Conservation (phyloP, 352 stramenopile species). For the Salisapilia sapeloensis region DNA sequence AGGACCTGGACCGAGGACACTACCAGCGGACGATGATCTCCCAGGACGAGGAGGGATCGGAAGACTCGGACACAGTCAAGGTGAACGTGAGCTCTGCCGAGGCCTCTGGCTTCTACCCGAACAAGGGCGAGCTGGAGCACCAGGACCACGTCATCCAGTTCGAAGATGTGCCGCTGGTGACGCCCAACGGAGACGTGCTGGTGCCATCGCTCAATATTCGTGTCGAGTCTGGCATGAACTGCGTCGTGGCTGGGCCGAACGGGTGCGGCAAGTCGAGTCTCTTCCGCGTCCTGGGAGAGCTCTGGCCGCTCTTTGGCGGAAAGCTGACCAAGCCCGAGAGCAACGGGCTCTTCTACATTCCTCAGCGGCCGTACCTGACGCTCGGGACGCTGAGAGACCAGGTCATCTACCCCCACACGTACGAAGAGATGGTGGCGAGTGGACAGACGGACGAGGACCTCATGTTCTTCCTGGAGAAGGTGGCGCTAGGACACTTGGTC, state of each 20-base stretch:
- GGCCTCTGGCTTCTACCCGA: conserved; percentile 30
- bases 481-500: conserved; percentile 65
- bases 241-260: conserved; percentile 72
- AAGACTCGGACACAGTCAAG: conserved; percentile 3
- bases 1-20: conserved; percentile 34
- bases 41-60: conserved; percentile 11
- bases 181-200: conserved; percentile 78
- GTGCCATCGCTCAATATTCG: conserved; percentile 61
- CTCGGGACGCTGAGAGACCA: conserved; percentile 77
- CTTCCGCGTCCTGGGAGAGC: conserved; percentile 75
- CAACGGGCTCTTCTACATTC: conserved; percentile 84
- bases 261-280: conserved; percentile 79
- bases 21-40: conserved; percentile 67
- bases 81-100: conserved; percentile 17
- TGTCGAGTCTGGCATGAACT: conserved; percentile 81
- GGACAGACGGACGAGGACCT: conserved; percentile 46
- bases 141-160: conserved; percentile 76
- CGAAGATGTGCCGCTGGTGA: conserved; percentile 75
- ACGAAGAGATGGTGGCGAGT: conserved; percentile 36
- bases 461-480: conserved; percentile 52
- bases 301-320: conserved; percentile 75
- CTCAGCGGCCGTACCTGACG: conserved; percentile 78
- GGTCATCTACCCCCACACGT: conserved; percentile 78
- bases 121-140: conserved; percentile 36
- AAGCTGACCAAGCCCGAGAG: conserved; percentile 59